Evolutionary conservation across 148 eudicot genomes (phyloP).

Genomic region (Polygonum aviculare): DNA sequence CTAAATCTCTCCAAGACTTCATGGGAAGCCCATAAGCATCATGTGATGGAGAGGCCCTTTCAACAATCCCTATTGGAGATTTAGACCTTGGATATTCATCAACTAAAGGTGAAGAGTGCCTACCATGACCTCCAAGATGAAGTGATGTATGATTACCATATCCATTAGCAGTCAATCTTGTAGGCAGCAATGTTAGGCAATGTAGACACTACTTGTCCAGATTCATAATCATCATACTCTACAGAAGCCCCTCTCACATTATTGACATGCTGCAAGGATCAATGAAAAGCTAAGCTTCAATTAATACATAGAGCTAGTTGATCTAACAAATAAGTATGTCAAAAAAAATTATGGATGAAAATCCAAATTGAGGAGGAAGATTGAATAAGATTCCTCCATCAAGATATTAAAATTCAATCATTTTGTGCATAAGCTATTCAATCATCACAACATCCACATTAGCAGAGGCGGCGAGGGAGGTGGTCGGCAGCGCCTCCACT

Average conservation of each 20-base stretch:
- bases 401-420: not conserved
- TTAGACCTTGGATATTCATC: slow-evolving; percentile 37
- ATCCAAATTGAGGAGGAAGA: not conserved
- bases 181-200: slow-evolving; percentile 29
- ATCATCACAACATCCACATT: not conserved
- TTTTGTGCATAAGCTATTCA: not conserved
- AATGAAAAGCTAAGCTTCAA: not conserved
- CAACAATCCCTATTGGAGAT: slow-evolving; percentile 45
- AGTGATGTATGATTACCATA: slow-evolving; percentile 37
- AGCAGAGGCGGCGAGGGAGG: too few species aligned
- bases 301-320: not conserved
- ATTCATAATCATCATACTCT: slow-evolving; percentile 44
- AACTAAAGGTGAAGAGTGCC: slow-evolving; percentile 48
- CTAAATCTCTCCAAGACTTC: slow-evolving; percentile 42
- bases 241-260: slow-evolving; percentile 35
- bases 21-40: slow-evolving; percentile 31
- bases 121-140: slow-evolving; percentile 26
- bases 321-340: not conserved
- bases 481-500: too few species aligned
- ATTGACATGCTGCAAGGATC: slow-evolving; percentile 29
- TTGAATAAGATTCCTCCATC: not conserved
- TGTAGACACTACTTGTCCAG: slow-evolving; percentile 35
- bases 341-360: not conserved
- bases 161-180: slow-evolving; percentile 33
- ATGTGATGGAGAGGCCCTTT: slow-evolving; percentile 38